A percentile compares a stretch with the other conserved stretches of the same genome.
These are phyloP conservation scores for Trichoderma gracile DNA, from an alignment of 2,329 filamentous ascomycete species.

Conservation along the genomic window DNA sequence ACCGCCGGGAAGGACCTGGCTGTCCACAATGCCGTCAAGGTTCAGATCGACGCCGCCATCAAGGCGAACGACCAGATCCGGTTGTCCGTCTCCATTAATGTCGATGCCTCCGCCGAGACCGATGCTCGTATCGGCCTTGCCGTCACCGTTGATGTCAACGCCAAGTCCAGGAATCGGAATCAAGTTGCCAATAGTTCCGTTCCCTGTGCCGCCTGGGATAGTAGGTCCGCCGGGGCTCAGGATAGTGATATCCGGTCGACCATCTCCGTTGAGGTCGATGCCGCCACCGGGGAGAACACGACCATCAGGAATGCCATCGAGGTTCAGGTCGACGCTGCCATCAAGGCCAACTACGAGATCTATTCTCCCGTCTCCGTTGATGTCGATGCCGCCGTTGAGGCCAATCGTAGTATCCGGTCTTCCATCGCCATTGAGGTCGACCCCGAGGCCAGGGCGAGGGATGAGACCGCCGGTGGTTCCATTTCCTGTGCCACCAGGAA, in stretches of 20 bases:
- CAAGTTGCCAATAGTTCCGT: neutral
- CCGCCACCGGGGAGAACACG: neutral
- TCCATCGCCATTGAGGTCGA: neutral
- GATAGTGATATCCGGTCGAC: neutral
- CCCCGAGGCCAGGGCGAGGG: neutral
- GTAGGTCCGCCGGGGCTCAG: neutral
- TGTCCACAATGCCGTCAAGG: neutral
- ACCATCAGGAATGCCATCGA: neutral
- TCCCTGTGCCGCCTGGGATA: neutral
- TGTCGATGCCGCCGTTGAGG: neutral
- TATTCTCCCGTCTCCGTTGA: neutral
- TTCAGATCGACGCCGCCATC: neutral
- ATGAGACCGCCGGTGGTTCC: no score
- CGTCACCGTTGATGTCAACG: slow-evolving; percentile 17
- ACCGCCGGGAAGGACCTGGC: neutral
- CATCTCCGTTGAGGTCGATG: neutral
- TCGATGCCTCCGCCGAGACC: neutral
- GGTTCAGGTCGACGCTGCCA: neutral
- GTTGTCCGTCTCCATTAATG: slow-evolving; percentile 9
- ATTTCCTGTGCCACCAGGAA: neutral
- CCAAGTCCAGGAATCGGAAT: neutral
- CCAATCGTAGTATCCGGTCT: neutral
- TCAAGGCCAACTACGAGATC: neutral
- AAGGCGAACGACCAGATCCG: neutral
- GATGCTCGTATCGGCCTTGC: slow-evolving; percentile 3